Evolutionary conservation across 2,329 filamentous ascomycete species (phyloP).

Genomic region (Botrytis hyacinthi): DNA sequence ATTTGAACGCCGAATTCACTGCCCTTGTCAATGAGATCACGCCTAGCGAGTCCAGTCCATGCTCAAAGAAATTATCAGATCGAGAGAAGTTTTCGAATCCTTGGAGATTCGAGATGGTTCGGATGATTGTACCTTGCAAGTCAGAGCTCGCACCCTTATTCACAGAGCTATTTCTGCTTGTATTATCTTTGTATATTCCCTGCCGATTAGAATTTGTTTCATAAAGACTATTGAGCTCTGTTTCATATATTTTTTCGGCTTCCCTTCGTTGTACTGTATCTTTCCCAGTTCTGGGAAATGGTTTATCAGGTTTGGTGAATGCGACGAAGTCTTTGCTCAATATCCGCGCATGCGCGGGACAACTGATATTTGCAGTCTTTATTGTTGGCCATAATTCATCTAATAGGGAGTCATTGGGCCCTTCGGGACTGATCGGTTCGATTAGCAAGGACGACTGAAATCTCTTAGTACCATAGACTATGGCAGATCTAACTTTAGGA

Average conservation of each 20-base stretch:
- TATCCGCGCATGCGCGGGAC: constrained; percentile 34
- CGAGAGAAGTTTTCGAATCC: constrained; percentile 3
- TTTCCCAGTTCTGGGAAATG: constrained; percentile 40
- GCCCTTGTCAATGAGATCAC: constrained; percentile 15
- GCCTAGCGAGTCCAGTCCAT: constrained; percentile 21
- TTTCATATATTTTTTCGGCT: constrained; percentile 35
- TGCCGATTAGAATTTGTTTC: not conserved
- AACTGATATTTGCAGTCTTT: constrained; percentile 35
- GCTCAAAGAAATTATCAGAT: constrained; percentile 10
- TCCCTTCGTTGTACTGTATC: constrained; percentile 36
- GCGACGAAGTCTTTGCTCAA: constrained; percentile 34
- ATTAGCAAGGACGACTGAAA: constrained; percentile 42
- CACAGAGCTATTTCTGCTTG: not conserved
- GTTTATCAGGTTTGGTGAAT: constrained; percentile 36
- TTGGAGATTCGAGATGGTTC: not conserved
- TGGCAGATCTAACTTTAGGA: constrained; percentile 37
- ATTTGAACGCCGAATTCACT: not conserved
- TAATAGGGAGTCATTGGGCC: not conserved
- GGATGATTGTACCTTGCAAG: constrained; percentile 28
- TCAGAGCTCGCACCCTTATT: not conserved
- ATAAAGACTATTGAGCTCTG: constrained; percentile 33
- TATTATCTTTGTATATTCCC: not conserved
- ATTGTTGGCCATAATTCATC: constrained; percentile 36
- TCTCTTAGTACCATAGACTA: constrained; percentile 39
- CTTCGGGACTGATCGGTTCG: constrained; percentile 31